Conservation (phyloP, 768 basidiomycete genomes). For the Lactarius hengduanensis region DNA sequence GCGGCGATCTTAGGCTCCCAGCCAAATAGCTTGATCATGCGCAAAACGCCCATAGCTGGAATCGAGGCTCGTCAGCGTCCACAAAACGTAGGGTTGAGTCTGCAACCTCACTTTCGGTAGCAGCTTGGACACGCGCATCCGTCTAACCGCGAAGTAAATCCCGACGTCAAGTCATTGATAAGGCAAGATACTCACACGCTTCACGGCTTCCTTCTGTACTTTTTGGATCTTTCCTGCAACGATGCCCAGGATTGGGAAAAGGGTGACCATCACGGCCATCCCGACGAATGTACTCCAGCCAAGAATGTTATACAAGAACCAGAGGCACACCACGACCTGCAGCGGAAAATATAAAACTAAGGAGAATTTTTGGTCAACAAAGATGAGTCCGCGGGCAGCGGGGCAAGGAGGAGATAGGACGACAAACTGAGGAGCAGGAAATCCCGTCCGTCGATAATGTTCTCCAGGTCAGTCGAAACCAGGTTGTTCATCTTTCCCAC, state of each 20-base stretch:
- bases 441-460: slow-evolving; percentile 34
- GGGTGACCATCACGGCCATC: slow-evolving; percentile 39
- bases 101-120: slow-evolving; percentile 40
- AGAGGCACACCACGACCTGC: slow-evolving; percentile 41
- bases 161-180: neutral
- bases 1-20: slow-evolving; percentile 51
- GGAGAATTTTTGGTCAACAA: neutral
- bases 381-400: neutral
- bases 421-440: slow-evolving; percentile 27
- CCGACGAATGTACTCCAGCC: slow-evolving; percentile 50
- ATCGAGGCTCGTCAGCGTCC: slow-evolving; percentile 10
- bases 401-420: neutral
- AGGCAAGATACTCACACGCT: slow-evolving; percentile 34
- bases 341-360: slow-evolving; percentile 40
- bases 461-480: slow-evolving; percentile 59
- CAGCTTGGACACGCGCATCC: slow-evolving; percentile 46
- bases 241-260: slow-evolving; percentile 44
- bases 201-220: slow-evolving; percentile 42
- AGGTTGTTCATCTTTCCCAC: slow-evolving; percentile 78
- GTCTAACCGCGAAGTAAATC: slow-evolving; percentile 35
- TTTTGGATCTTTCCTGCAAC: slow-evolving; percentile 39
- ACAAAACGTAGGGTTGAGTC: neutral
- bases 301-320: slow-evolving; percentile 46
- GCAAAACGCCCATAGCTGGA: slow-evolving; percentile 39
- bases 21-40: slow-evolving; percentile 61